A percentile compares a stretch with the other conserved stretches of the same genome.
These are phyloP conservation scores for Nitzschia sp. DNA, from an alignment of 108 stramenopile genomes.

Conservation along the genomic window DNA sequence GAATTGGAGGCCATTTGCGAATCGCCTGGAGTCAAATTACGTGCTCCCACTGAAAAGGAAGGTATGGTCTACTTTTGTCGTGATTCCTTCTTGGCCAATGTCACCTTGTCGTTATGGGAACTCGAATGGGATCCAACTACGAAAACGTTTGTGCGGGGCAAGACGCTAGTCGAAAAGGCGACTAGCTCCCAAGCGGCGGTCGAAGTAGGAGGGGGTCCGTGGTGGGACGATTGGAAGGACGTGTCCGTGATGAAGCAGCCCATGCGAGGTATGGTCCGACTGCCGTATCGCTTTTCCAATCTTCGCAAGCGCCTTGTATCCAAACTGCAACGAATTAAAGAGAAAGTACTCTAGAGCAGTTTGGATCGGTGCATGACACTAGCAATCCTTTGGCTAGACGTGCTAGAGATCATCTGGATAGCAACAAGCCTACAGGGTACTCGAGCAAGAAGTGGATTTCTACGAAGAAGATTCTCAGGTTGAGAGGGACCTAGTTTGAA, in stretches of 20 bases:
- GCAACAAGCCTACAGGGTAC: too few species aligned
- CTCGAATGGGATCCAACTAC: constrained; percentile 54
- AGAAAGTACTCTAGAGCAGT: too few species aligned
- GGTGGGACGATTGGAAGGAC: constrained; percentile 55
- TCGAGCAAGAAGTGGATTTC: too few species aligned
- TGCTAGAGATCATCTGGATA: too few species aligned
- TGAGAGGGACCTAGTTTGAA: too few species aligned
- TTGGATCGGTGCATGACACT: too few species aligned
- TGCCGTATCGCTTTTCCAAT: constrained; percentile 35
- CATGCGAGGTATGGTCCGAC: constrained; percentile 33
- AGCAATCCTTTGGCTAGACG: too few species aligned
- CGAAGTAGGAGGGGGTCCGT: constrained; percentile 80
- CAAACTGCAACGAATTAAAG: not conserved
- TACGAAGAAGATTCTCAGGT: too few species aligned
- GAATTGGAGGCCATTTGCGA: constrained; percentile 62
- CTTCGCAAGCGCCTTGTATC: constrained; percentile 38
- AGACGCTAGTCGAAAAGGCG: constrained; percentile 52
- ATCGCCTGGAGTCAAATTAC: constrained; percentile 63
- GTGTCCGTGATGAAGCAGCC: constrained; percentile 46
- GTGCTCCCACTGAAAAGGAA: constrained; percentile 81
- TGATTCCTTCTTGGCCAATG: constrained; percentile 72
- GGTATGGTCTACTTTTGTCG: constrained; percentile 86
- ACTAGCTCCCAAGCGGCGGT: constrained; percentile 65
- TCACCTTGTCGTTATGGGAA: constrained; percentile 68
- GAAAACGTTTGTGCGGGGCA: constrained; percentile 50